Conservation (phyloP, 2,329 filamentous ascomycete genomes). For the Colletotrichum noveboracense region DNA sequence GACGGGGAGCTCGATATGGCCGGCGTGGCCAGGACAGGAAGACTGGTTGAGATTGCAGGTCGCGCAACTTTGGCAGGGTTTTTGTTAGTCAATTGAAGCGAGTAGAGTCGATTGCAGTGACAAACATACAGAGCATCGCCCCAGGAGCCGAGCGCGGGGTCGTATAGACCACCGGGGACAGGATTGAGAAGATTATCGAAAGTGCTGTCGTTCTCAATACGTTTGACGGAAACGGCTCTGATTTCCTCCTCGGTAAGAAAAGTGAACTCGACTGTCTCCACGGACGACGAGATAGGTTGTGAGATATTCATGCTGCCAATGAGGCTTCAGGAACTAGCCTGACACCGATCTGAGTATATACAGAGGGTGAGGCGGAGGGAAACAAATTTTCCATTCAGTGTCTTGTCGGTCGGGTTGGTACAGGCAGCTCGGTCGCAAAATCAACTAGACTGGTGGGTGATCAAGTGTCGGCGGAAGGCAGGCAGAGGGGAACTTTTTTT, state of each 20-base stretch:
- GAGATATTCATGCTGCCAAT: constrained; percentile 68
- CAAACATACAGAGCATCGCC: constrained; percentile 76
- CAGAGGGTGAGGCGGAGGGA: neutral
- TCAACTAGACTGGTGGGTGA: neutral
- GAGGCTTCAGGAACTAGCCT: constrained; percentile 6
- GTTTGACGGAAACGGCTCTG: constrained; percentile 87
- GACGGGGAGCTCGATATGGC: constrained; percentile 92
- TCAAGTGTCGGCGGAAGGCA: neutral
- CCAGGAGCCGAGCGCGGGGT: constrained; percentile 89
- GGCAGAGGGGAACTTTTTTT: constrained; percentile 37
- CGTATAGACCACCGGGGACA: constrained; percentile 89
- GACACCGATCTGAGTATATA: neutral
- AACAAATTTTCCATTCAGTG: constrained; percentile 16
- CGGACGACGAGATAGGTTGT: constrained; percentile 82
- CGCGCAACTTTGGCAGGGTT: constrained; percentile 68
- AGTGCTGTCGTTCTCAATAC: constrained; percentile 91
- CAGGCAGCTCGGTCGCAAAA: constrained; percentile 4
- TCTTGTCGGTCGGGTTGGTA: neutral
- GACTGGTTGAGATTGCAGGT: constrained; percentile 87
- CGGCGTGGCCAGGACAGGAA: constrained; percentile 89
- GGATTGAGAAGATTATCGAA: constrained; percentile 92
- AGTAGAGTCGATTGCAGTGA: neutral
- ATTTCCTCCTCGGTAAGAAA: constrained; percentile 86
- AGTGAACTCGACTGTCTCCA: constrained; percentile 88
- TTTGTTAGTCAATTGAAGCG: constrained; percentile 19